A percentile compares a stretch with the other conserved stretches of the same genome.
Conservation (phyloP, 352 stramenopile genomes). For the Phytophthora agathidicida region DNA sequence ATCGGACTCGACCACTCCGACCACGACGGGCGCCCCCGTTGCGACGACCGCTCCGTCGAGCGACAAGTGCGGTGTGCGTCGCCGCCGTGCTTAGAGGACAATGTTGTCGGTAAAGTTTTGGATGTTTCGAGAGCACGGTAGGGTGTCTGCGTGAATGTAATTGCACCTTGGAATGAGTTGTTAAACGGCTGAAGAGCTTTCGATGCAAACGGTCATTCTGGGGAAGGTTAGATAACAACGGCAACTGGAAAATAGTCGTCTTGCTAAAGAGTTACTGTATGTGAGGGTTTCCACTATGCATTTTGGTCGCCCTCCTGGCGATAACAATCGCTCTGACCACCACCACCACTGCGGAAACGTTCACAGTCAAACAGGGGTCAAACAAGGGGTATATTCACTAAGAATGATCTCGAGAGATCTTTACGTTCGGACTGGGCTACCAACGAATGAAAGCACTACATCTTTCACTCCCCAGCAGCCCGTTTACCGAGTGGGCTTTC, state of each 20-base stretch:
- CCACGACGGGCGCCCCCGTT: conserved; percentile 15
- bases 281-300: too few relatives aligned
- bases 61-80: conserved; percentile 34
- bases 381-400: too few relatives aligned
- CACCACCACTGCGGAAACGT: too few relatives aligned
- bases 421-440: too few relatives aligned
- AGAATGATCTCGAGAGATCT: too few relatives aligned
- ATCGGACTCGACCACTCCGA: conserved; percentile 7
- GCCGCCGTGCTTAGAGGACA: conserved; percentile 19
- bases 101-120: neutral
- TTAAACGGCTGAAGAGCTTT: neutral
- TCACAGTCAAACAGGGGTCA: too few relatives aligned
- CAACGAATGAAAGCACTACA: too few relatives aligned
- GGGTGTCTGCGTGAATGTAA: conserved; percentile 27
- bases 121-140: conserved; percentile 11
- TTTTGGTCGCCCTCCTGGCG: too few relatives aligned
- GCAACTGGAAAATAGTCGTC: too few relatives aligned
- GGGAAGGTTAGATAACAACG: neutral
- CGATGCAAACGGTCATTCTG: neutral
- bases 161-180: conserved; percentile 19
- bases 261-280: neutral
- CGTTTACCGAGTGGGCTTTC: too few relatives aligned
- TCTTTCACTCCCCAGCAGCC: too few relatives aligned
- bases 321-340: too few relatives aligned
- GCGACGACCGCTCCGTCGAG: conserved; percentile 16